phyloP scores from a whole-genome alignment of 129 eudicot genomes.

The Lactuca sativa region DNA sequence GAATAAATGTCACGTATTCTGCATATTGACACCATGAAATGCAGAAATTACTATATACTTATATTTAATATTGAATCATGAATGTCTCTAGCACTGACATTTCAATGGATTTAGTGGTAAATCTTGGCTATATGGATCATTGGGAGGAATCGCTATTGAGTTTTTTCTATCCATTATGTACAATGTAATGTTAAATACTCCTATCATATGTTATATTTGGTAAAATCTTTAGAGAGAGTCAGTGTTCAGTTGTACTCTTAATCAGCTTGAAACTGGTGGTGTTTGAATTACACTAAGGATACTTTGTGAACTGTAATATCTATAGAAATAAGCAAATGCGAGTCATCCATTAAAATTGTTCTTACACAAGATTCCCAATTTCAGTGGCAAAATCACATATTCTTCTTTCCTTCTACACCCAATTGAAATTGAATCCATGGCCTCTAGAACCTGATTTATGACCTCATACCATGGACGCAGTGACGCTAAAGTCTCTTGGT shows the following conservation, averaged over 20 bases:
- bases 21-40: slow-evolving; percentile 12
- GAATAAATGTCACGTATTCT: not conserved
- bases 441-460: not conserved
- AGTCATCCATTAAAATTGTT: slow-evolving; percentile 8
- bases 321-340: not conserved
- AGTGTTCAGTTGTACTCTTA: slow-evolving; percentile 4
- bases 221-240: not conserved
- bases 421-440: not conserved
- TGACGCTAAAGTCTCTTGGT: not conserved
- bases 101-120: not conserved
- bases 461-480: slow-evolving; percentile 6
- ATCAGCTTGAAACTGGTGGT: slow-evolving; percentile 4
- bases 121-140: slow-evolving; percentile 20
- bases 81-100: slow-evolving; percentile 13
- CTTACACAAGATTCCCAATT: slow-evolving; percentile 4
- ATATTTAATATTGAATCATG: slow-evolving; percentile 5
- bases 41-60: slow-evolving; percentile 5
- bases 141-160: not conserved
- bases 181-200: not conserved
- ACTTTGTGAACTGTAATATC: slow-evolving; percentile 7
- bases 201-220: slow-evolving; percentile 16
- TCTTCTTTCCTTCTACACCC: slow-evolving; percentile 2
- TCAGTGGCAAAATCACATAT: slow-evolving; percentile 11
- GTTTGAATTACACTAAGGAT: slow-evolving; percentile 9
- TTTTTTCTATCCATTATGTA: not conserved